Evolutionary conservation across 163 green algal species (phyloP).

Genomic region (Scenedesmus sp.): DNA sequence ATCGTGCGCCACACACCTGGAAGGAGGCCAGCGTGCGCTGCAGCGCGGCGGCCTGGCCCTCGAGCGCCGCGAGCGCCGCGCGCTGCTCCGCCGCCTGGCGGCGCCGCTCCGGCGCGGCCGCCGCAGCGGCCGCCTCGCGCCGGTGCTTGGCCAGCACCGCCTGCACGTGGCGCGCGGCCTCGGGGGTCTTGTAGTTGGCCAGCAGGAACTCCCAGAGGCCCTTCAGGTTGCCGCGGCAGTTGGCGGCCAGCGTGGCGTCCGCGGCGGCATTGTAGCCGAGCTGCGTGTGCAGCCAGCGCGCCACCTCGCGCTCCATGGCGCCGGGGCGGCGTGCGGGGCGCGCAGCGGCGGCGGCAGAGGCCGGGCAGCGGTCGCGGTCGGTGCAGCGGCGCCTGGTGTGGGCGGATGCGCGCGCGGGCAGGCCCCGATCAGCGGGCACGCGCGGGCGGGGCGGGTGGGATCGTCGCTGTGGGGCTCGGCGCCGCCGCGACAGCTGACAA

Average conservation of each 20-base stretch:
- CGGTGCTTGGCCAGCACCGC: conserved; percentile 9
- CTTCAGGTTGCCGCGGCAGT: conserved; percentile 35
- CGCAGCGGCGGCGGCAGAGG: no score
- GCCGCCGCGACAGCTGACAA: no score
- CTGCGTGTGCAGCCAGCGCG: conserved; percentile 5
- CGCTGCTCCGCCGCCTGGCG: conserved; percentile 4
- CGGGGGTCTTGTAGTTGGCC: conserved; percentile 4
- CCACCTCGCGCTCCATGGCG: conserved; percentile 32
- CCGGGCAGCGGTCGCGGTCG: no score
- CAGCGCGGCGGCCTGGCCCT: neutral
- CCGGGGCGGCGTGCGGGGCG: no score
- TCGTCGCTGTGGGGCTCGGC: no score
- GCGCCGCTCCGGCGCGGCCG: neutral
- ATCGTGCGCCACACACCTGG: neutral
- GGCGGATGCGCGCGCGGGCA: no score
- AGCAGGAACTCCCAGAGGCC: conserved; percentile 40
- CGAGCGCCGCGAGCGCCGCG: conserved; percentile 4
- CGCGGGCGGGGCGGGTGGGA: no score
- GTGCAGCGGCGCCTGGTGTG: no score
- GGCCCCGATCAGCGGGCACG: no score
- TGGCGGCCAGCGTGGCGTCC: conserved; percentile 6
- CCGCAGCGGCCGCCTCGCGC: conserved; percentile 16
- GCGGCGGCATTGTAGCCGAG: conserved; percentile 25
- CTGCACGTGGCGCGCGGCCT: neutral
- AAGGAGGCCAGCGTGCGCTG: conserved; percentile 7